phyloP scores from a whole-genome alignment of 2,329 filamentous ascomycete species.

The Phoma sp. region DNA sequence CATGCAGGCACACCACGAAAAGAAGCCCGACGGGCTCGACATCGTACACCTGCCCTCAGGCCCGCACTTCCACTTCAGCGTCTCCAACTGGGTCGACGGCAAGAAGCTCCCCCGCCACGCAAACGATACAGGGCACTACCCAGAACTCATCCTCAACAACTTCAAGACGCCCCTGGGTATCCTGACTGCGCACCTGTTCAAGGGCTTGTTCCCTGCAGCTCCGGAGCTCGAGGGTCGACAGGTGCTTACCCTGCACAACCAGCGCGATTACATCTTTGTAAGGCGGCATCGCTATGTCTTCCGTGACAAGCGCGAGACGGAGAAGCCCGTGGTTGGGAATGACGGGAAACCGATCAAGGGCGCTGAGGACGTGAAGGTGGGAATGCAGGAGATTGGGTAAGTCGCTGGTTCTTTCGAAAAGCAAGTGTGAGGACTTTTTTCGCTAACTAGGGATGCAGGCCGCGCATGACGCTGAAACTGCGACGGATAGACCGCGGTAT shows the following conservation, averaged over 20 bases:
- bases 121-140: constrained; percentile 84
- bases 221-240: constrained; percentile 87
- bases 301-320: constrained; percentile 81
- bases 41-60: constrained; percentile 83
- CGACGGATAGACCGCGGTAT: constrained; percentile 91
- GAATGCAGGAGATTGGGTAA: constrained; percentile 82
- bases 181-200: constrained; percentile 82
- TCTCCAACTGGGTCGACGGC: constrained; percentile 89
- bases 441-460: constrained; percentile 9
- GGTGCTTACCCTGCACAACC: constrained; percentile 91
- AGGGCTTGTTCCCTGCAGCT: constrained; percentile 76
- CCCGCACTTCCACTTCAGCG: constrained; percentile 90
- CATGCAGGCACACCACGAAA: constrained; percentile 77
- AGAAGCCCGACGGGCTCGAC: constrained; percentile 80
- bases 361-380: constrained; percentile 82
- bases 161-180: constrained; percentile 93
- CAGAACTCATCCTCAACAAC: constrained; percentile 89
- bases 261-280: constrained; percentile 95
- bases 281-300: constrained; percentile 91
- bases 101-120: constrained; percentile 88
- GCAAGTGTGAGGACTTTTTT: too few species aligned
- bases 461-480: constrained; percentile 80
- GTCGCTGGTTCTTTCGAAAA: neutral
- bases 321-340: constrained; percentile 81
- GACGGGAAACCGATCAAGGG: constrained; percentile 86